Evolutionary conservation across 495 filamentous ascomycete species (phyloP).

Genomic region (Penicillium manginii): DNA sequence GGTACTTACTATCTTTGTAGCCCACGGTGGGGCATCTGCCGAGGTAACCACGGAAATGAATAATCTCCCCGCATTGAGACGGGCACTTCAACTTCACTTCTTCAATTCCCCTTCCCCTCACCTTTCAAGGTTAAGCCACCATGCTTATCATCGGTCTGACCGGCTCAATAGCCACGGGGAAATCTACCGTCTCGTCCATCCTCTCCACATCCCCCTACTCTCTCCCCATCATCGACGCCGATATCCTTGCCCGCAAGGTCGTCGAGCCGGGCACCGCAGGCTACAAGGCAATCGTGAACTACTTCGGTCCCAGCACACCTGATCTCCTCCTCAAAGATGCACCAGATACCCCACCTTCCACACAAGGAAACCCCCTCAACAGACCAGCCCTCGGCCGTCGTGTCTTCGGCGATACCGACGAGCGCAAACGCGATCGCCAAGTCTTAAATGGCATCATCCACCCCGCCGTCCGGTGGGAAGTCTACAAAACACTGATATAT

Average conservation of each 20-base stretch:
- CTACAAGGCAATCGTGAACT: constrained; percentile 74
- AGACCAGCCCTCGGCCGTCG: constrained; percentile 80
- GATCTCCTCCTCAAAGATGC: constrained; percentile 68
- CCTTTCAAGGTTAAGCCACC: constrained; percentile 1
- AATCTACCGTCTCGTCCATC: constrained; percentile 89
- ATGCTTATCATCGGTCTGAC: constrained; percentile 98
- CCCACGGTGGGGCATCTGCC: background rate
- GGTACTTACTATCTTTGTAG: too few species aligned
- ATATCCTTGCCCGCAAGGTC: constrained; percentile 85
- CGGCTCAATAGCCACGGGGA: constrained; percentile 96
- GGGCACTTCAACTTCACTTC: constrained; percentile 5
- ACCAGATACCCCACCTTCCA: constrained; percentile 27
- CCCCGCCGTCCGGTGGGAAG: constrained; percentile 77
- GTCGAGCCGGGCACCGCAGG: constrained; percentile 86
- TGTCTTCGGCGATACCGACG: constrained; percentile 76
- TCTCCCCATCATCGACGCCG: constrained; percentile 94
- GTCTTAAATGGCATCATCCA: constrained; percentile 91
- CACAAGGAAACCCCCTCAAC: constrained; percentile 73
- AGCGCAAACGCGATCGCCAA: constrained; percentile 65
- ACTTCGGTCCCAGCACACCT: constrained; percentile 81
- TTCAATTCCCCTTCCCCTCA: background rate
- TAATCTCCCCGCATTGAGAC: constrained; percentile 24
- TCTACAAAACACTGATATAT: constrained; percentile 66
- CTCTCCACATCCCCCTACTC: constrained; percentile 79
- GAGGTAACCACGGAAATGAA: too few species aligned